Evolutionary conservation across 176 grass and related monocot species (phyloP), one percentile per base, ranked within the genome.

Genomic region (Oryza glumipatula): DNA sequence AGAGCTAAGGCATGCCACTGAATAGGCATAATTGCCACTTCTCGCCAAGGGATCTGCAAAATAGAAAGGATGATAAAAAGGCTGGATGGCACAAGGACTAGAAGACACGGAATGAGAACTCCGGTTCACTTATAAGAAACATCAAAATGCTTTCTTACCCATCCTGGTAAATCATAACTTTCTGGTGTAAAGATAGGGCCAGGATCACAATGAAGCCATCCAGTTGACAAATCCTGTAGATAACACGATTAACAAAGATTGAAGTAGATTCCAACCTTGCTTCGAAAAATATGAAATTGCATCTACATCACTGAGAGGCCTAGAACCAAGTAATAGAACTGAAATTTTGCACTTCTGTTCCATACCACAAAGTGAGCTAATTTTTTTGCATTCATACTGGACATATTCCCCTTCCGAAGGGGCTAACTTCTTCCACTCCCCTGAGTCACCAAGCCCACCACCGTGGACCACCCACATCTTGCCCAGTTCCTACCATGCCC

Each of bases 161-260:
- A 86, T 94, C 71, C 87, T 47, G 52, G 71, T 76, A 94, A 73
- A 52, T 44, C 35, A 28, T 92, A 97, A 82, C 75, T 86, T 92
- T 92, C 87, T 84, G 87, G 84, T 11, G 91, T 97, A 90, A 94
- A 97, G 67, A 97, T 87, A 15, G 87, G 85, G 41, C 87, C 91
- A n/a, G 91, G 91, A 82, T 97, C 94, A 86, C 94, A 97, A 68
- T 86, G 81, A 63, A 97, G 89, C 94, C 94, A 97, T 74, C 84
- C 94, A 78, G 87, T 94, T 28, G 94, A 94, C 45, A 97, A 72
- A 79, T 97, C 94, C 94, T 97, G 45, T 51, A 73, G 39, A 35
- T 7, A 56, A 9, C 23, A 48, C 45, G 63, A 80, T 44, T 30
- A 67, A 73, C 36, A 35, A 88, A 21, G 45, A 84, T 71, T 72